Evolutionary conservation across 495 filamentous ascomycete species (phyloP), one percentile per base, ranked within the genome.

Genomic region (Neurospora sp.): DNA sequence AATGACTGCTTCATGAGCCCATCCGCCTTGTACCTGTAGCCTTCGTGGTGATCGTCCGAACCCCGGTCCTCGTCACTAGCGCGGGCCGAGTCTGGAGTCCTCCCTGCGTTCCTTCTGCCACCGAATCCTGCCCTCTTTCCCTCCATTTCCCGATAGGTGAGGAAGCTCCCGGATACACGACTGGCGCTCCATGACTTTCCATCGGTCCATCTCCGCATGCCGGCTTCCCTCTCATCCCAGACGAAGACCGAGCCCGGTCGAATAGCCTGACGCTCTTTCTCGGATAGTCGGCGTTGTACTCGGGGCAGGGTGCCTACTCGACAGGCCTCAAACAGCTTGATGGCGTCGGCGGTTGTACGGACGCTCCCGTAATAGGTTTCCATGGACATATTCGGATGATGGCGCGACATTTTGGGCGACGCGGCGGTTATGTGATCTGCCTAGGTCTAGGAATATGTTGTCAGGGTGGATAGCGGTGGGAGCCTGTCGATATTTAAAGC

Each of bases 131-230:
- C 84, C 54, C 96, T 89, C 83, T 98, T 98, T 81, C 96, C 96
- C 80, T 99, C 96, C 96, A 99, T 99, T 81, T 99, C 96, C 39
- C 96, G 86, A 78, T 99, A 99, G 3, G 96, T 99, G 71, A 99
- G 83, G 79, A 99, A 99, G 84, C 96, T 98, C 21, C 96, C 96
- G 0, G 96, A 98, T 3, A 99, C 96, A 71, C 96, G 89, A 80
- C 95, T 98, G 34, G 96, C 96, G 78, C 96, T 98, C 96, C 96
- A 99, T 59, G 96, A 98, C 81, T 99, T 99, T 28, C 96, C 96
- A 77, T 99, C 96, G 0, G 96, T 99, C 96, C 96, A 99, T 82
- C 96, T 87, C 73, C 96, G 88, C 96, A 99, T 99, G 71, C 96
- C 96, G 10, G 96, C 96, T 86, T 99, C 96, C 76, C 95, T 87